These are phyloP conservation scores for Penicillium sp. DNA, from an alignment of 2,329 filamentous ascomycete species.

Conservation along the genomic window DNA sequence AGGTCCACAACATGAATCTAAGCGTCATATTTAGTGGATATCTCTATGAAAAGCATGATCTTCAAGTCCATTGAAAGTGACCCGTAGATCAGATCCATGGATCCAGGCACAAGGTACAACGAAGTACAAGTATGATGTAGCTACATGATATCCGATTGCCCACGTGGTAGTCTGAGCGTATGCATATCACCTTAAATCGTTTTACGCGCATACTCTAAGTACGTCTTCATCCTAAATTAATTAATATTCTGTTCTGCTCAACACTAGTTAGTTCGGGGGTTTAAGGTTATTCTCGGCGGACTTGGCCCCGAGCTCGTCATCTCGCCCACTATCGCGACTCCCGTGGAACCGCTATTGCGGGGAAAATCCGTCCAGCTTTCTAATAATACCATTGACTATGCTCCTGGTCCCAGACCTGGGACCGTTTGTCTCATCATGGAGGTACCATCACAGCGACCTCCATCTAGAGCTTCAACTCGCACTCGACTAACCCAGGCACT, in stretches of 20 bases:
- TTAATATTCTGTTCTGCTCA: background rate
- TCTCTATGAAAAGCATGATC: background rate
- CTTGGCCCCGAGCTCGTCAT: conserved; percentile 12
- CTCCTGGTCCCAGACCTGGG: conserved; percentile 6
- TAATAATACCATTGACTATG: conserved; percentile 10
- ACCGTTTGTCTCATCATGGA: conserved; percentile 21
- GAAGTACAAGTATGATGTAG: background rate
- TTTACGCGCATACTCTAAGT: background rate
- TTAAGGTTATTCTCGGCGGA: background rate
- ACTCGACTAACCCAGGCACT: conserved; percentile 13
- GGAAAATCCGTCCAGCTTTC: conserved; percentile 14
- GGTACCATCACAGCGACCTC: conserved; percentile 8
- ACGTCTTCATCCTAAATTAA: background rate
- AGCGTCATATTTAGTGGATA: background rate
- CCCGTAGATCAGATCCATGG: background rate
- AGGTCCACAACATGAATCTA: background rate
- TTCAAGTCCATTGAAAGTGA: background rate
- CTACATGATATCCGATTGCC: background rate
- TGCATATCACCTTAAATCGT: background rate
- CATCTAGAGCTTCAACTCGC: background rate
- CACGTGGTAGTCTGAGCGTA: conserved; percentile 2
- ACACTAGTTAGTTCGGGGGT: background rate
- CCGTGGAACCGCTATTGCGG: conserved; percentile 19
- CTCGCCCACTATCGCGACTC: conserved; percentile 11
- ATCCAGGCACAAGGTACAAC: background rate